These are phyloP conservation scores for Cryptococcus depauperatus DNA, from an alignment of 1,284 basidiomycete genomes.

Conservation along the genomic window DNA sequence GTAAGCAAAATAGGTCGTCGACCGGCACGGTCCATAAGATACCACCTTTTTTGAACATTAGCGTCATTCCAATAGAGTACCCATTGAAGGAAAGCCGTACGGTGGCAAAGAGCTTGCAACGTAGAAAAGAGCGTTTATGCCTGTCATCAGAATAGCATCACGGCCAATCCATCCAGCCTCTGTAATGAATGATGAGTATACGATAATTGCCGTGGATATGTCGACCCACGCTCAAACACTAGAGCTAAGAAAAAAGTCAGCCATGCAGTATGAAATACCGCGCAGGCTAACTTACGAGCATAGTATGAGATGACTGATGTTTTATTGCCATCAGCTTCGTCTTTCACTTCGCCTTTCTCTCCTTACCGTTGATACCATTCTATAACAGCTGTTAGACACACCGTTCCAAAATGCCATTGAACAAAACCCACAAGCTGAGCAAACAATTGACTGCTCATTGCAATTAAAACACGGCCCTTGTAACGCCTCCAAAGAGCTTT, in stretches of 20 bases:
- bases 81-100: neutral
- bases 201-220: neutral
- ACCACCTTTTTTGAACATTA: conserved; percentile 56
- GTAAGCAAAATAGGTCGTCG: conserved; percentile 82
- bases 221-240: conserved; percentile 64
- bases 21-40: conserved; percentile 87
- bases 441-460: conserved; percentile 96
- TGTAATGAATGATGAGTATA: conserved; percentile 45
- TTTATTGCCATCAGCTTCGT: neutral
- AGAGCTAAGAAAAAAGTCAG: conserved; percentile 19
- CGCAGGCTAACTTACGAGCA: conserved; percentile 57
- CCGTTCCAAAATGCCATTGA: neutral
- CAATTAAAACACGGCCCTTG: conserved; percentile 79
- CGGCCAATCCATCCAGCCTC: conserved; percentile 97
- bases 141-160: conserved; percentile 94
- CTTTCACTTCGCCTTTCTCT: no score
- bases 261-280: conserved; percentile 5
- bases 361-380: conserved; percentile 81
- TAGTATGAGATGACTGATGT: conserved; percentile 95
- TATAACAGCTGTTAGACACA: conserved; percentile 33
- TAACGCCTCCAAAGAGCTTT: conserved; percentile 78
- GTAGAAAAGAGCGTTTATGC: conserved; percentile 86
- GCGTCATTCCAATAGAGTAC: neutral
- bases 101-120: conserved; percentile 69
- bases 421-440: conserved; percentile 67